phyloP scores from a whole-genome alignment of 441 rosid species.

The Syzygium malaccense region DNA sequence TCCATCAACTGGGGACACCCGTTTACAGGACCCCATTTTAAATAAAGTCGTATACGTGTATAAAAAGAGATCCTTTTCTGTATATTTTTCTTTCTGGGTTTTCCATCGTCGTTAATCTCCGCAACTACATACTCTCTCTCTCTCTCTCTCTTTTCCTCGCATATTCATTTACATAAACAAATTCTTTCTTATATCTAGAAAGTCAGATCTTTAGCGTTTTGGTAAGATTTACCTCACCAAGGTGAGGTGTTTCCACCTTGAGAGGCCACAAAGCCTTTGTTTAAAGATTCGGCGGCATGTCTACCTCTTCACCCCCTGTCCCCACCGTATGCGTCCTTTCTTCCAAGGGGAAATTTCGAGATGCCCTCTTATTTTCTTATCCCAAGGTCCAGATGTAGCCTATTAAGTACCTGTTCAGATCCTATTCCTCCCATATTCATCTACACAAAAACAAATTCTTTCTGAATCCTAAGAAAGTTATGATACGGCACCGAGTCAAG shows the following conservation, averaged over 20 bases:
- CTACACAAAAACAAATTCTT: not conserved
- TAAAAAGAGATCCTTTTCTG: not conserved
- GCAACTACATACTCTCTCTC: not conserved
- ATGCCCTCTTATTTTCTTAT: no score
- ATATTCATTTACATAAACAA: not conserved
- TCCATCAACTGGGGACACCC: not conserved
- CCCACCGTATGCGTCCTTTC: no score
- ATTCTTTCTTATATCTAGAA: not conserved
- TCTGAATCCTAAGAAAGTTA: no score
- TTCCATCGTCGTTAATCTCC: not conserved
- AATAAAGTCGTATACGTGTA: not conserved
- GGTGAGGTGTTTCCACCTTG: no score
- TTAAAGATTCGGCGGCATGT: fast-evolving
- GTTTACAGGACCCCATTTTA: not conserved
- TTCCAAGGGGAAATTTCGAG: no score
- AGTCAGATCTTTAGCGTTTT: not conserved
- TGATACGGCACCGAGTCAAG: no score
- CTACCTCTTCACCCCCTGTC: no score
- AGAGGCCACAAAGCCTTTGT: no score
- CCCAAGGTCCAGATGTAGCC: no score
- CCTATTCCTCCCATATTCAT: not conserved
- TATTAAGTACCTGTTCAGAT: no score
- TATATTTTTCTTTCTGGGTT: not conserved
- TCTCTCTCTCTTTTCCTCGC: not conserved
- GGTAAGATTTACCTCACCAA: no score